A percentile compares a stretch with the other conserved stretches of the same genome.
Evolutionary conservation across 176 grass and related monocot genomes (phyloP).

Genomic region (Juncus effusus): DNA sequence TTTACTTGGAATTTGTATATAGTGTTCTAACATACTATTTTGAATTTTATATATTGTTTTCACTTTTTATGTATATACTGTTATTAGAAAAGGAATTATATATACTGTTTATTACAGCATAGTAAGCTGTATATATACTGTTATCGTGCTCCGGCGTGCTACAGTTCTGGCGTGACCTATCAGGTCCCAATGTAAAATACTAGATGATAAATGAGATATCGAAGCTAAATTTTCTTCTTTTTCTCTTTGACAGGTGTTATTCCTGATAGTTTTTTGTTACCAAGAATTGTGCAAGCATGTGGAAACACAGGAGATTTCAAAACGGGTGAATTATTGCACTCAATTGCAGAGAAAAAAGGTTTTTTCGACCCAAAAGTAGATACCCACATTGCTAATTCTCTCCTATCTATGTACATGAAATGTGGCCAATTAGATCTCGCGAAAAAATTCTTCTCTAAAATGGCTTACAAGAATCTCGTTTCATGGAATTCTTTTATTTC

Average conservation of each 20-base stretch:
- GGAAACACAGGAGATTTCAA: constrained; percentile 23
- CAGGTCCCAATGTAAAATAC: too few relatives aligned
- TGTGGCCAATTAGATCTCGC: constrained; percentile 33
- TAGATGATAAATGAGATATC: background rate
- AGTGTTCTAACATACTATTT: too few relatives aligned
- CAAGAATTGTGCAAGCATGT: constrained; percentile 43
- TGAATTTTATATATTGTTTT: too few relatives aligned
- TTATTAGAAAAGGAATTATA: too few relatives aligned
- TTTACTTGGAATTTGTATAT: too few relatives aligned
- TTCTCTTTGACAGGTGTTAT: constrained; percentile 20
- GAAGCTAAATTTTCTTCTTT: background rate
- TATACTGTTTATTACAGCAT: too few relatives aligned
- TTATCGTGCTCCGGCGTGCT: too few relatives aligned
- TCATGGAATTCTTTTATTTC: constrained; percentile 48
- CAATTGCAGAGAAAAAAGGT: constrained; percentile 28
- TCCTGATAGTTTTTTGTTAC: constrained; percentile 41
- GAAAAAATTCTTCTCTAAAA: constrained; percentile 27
- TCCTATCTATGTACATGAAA: constrained; percentile 46
- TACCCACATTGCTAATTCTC: constrained; percentile 29
- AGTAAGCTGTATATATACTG: too few relatives aligned
- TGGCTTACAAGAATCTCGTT: constrained; percentile 32
- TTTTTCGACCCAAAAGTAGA: constrained; percentile 29
- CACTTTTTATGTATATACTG: too few relatives aligned
- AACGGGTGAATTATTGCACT: constrained; percentile 33
- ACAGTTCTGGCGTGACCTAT: too few relatives aligned